A percentile compares a stretch with the other conserved stretches of the same genome.
Evolutionary conservation across 306 rosid species (phyloP).

Genomic region (Lathyrus aphaca): DNA sequence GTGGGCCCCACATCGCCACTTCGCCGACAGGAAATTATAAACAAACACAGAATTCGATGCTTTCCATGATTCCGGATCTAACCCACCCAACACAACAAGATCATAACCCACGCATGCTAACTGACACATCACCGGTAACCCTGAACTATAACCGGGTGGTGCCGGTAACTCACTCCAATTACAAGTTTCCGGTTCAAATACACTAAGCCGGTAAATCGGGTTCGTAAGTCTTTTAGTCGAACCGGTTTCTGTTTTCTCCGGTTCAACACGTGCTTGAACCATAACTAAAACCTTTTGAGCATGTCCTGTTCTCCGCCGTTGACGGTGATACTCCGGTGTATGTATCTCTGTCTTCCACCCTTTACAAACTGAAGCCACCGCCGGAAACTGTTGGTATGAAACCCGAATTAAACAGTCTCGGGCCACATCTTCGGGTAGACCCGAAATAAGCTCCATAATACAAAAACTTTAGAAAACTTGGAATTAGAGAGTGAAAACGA

Average conservation of each 20-base stretch:
- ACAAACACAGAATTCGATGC: conserved; percentile 56
- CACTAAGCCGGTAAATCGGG: conserved; percentile 53
- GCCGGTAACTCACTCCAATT: conserved; percentile 58
- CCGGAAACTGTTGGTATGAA: conserved; percentile 51
- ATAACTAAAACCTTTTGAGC: conserved; percentile 51
- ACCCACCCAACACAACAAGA: conserved; percentile 71
- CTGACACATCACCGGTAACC: conserved; percentile 72
- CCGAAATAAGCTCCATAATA: conserved; percentile 66
- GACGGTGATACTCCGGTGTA: conserved; percentile 57
- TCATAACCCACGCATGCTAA: conserved; percentile 55
- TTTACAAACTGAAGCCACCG: conserved; percentile 54
- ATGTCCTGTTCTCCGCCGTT: conserved; percentile 45
- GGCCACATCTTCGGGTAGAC: conserved; percentile 67
- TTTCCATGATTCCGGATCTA: conserved; percentile 65
- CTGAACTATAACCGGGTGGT: conserved; percentile 39
- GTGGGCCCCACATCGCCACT: conserved; percentile 63
- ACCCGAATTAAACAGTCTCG: conserved; percentile 63
- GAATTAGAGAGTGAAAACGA: not conserved
- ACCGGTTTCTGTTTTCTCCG: conserved; percentile 25
- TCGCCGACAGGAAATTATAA: conserved; percentile 50
- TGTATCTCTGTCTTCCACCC: conserved; percentile 63
- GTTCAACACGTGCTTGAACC: conserved; percentile 55
- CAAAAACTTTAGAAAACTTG: not conserved
- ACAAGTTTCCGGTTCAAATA: conserved; percentile 50
- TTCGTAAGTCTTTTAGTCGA: conserved; percentile 30